phyloP scores from a whole-genome alignment of 805 yeast species.

The Candida boleticola region DNA sequence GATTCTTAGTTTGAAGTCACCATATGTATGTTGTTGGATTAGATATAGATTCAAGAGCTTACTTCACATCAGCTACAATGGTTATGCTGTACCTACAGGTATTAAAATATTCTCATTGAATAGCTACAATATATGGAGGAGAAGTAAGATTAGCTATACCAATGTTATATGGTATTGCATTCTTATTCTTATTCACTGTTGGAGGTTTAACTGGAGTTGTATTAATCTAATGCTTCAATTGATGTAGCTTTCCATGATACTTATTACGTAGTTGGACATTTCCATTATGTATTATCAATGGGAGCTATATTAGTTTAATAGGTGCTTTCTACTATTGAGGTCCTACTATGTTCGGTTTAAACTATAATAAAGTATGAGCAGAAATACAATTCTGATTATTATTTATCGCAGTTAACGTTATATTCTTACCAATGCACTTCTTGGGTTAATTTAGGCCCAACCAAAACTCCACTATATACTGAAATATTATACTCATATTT shows the following conservation, averaged over 20 bases:
- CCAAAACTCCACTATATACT: no score
- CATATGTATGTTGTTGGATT: slow-evolving; percentile 1
- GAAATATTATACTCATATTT: no score
- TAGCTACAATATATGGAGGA: slow-evolving; percentile 13
- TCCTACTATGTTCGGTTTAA: no score
- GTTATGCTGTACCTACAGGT: slow-evolving; percentile 12
- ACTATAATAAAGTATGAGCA: no score
- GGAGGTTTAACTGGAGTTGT: slow-evolving; percentile 17
- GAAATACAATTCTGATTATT: no score
- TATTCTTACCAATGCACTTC: no score
- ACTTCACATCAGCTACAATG: slow-evolving; percentile 16
- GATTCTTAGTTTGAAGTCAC: slow-evolving; percentile 2
- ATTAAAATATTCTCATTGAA: slow-evolving; percentile 11
- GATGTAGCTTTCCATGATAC: slow-evolving; percentile 17
- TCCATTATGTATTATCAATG: no score
- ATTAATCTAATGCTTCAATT: slow-evolving; percentile 14
- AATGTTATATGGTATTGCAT: slow-evolving; percentile 13
- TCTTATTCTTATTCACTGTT: slow-evolving; percentile 16
- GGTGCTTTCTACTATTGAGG: no score
- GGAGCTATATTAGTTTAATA: no score
- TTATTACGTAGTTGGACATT: no score
- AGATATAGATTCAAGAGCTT: slow-evolving; percentile 2
- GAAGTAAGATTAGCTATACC: slow-evolving; percentile 10
- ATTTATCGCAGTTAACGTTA: no score
- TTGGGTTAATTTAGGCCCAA: no score